A percentile compares a stretch with the other conserved stretches of the same genome.
phyloP scores from a whole-genome alignment of 2,329 filamentous ascomycete species.

The Ceratocystis destructans region DNA sequence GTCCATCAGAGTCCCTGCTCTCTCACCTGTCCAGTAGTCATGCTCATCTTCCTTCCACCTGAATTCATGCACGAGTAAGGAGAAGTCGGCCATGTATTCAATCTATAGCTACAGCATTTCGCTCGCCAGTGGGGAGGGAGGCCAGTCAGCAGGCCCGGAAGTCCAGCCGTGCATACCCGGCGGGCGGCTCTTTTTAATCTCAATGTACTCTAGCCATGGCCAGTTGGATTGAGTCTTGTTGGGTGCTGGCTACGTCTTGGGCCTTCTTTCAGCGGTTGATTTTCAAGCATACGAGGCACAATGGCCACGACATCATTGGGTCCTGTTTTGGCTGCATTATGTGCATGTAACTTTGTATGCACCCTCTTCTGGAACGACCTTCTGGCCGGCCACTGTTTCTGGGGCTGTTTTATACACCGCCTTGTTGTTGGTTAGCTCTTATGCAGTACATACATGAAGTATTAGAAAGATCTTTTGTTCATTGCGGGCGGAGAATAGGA shows the following conservation, averaged over 20 bases:
- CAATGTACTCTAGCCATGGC: background rate
- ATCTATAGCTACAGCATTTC: background rate
- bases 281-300: background rate
- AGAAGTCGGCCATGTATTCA: background rate
- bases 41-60: constrained; percentile 3
- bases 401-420: background rate
- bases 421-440: background rate
- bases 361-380: background rate
- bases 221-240: too few species aligned
- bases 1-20: background rate
- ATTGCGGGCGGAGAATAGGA: background rate
- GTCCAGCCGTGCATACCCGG: background rate
- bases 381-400: background rate
- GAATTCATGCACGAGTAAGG: constrained; percentile 2
- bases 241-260: too few species aligned
- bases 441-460: background rate
- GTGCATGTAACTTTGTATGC: background rate
- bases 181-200: background rate
- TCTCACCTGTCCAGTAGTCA: constrained; percentile 2
- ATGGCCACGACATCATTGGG: background rate
- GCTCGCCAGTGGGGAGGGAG: background rate
- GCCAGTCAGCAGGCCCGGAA: background rate
- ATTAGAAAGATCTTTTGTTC: background rate
- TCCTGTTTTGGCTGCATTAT: background rate
- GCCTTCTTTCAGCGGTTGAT: background rate